Conservation (phyloP, 805 yeast genomes). For the Ogataea nitratoaversa region DNA sequence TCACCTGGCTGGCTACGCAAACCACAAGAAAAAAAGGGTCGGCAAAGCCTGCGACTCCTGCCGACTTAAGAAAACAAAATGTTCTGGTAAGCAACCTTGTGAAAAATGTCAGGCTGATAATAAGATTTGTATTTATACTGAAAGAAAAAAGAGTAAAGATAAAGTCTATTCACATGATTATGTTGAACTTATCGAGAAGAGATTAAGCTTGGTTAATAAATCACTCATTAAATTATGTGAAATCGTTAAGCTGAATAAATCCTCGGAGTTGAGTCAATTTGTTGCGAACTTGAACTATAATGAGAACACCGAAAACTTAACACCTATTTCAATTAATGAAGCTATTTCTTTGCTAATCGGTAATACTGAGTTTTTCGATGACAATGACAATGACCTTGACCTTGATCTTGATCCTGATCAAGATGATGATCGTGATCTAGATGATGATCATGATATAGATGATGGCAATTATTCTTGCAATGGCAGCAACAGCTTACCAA, state of each 20-base stretch:
- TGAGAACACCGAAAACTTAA: constrained; percentile 18
- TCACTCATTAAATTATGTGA: constrained; percentile 41
- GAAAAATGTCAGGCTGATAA: constrained; percentile 51
- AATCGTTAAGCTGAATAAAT: constrained; percentile 19
- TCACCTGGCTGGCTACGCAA: constrained; percentile 1
- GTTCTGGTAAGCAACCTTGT: constrained; percentile 62
- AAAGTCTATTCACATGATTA: constrained; percentile 57
- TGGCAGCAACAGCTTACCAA: too few species aligned
- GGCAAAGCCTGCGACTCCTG: constrained; percentile 65
- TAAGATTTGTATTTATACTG: constrained; percentile 56
- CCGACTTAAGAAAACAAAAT: constrained; percentile 58
- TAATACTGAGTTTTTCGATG: constrained; percentile 35
- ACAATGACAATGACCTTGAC: constrained; percentile 34
- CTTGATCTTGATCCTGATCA: background rate
- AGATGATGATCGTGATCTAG: constrained; percentile 18
- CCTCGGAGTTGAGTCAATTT: constrained; percentile 10
- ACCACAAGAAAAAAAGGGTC: constrained; percentile 42
- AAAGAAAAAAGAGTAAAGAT: constrained; percentile 49
- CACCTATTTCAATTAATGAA: constrained; percentile 40
- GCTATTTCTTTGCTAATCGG: constrained; percentile 41
- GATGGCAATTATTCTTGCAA: too few species aligned
- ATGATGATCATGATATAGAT: too few species aligned
- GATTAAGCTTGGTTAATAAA: constrained; percentile 49
- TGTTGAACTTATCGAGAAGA: constrained; percentile 57
- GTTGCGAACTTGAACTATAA: constrained; percentile 13